Base-by-base conservation (phyloP, 495 filamentous ascomycete species). In the Xylaria venustula region DNA sequence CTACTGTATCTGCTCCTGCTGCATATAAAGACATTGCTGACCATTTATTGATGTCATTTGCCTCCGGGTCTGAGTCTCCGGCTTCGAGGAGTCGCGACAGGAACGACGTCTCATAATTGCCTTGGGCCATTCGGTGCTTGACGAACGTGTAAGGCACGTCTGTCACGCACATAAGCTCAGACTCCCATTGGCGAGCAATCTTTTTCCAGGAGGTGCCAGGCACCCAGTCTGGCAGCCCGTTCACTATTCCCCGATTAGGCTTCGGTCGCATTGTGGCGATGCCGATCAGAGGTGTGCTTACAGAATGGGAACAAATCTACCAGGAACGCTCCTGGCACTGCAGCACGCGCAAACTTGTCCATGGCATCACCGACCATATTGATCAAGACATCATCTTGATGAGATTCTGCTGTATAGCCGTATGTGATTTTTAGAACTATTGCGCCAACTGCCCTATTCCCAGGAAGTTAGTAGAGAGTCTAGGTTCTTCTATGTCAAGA, bases 351-450 rank as follows among this genome's bases (percentile, higher is more conserved):
- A 54, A 84, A 81, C 8, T 79, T 61, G 0, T 67, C 67, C 66
- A 82, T 67, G 2, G 73, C 67, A 14, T 74, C 48, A 12, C 72
- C 71, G 0, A 70, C 73, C 23, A 80, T 37, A 20, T 77, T 54
- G 3, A 85, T 71, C 1, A 85, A 62, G 34, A 72, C 73, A 61
- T 85, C 82, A 0, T 37, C 25, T n/a, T 52, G 53, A 37, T 74
- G 66, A 1, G 73, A 63, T 44, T 83, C 77, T 6, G 75, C 70
- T 0, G 67, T 79, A 53, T 85, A 84, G 14, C 79, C 81, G 51
- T 84, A 85, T 3, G 67, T 64, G 4, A 81, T 72, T 28, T 81
- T 79, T 0, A 84, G 61, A 7, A 83, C 79, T 5, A 81, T 58
- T 0, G 71, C 70, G 2, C 75, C 81, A 5, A 75, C 71, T 34